A percentile compares a stretch with the other conserved stretches of the same genome.
Conservation (phyloP, 2,329 filamentous ascomycete species). For the Davidsoniella virescens region DNA sequence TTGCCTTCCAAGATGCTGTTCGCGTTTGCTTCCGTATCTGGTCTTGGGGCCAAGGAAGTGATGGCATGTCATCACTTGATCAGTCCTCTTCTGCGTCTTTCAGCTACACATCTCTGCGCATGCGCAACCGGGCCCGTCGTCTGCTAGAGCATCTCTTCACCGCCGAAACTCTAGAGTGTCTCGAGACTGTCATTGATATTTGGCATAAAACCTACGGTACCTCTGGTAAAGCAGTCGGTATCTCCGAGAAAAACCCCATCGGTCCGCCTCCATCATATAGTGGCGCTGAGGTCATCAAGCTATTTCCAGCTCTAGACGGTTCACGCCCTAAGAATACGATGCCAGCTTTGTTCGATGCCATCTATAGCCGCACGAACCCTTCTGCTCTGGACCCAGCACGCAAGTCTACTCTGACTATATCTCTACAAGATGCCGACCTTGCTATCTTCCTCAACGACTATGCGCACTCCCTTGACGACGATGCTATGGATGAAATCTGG, state of each 20-base stretch:
- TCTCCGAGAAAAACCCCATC: conserved; percentile 20
- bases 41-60: conserved; percentile 67
- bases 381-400: conserved; percentile 58
- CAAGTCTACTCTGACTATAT: conserved; percentile 77
- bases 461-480: conserved; percentile 76
- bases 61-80: conserved; percentile 40
- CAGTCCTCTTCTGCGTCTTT: conserved; percentile 62
- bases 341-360: conserved; percentile 85
- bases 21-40: conserved; percentile 86
- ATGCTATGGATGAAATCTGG: conserved; percentile 98
- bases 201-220: conserved; percentile 42
- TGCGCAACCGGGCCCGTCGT: conserved; percentile 76
- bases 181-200: conserved; percentile 77
- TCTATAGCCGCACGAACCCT: conserved; percentile 88
- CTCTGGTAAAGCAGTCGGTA: background rate
- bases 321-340: conserved; percentile 83
- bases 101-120: conserved; percentile 73
- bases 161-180: conserved; percentile 79
- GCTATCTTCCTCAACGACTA: conserved; percentile 86
- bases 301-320: conserved; percentile 81
- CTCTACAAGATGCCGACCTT: conserved; percentile 67
- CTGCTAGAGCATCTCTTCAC: conserved; percentile 86
- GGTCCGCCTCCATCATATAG: conserved; percentile 27
- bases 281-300: conserved; percentile 54
- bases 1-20: conserved; percentile 95